Conservation (phyloP, 768 basidiomycete genomes). For the Russula lepida region DNA sequence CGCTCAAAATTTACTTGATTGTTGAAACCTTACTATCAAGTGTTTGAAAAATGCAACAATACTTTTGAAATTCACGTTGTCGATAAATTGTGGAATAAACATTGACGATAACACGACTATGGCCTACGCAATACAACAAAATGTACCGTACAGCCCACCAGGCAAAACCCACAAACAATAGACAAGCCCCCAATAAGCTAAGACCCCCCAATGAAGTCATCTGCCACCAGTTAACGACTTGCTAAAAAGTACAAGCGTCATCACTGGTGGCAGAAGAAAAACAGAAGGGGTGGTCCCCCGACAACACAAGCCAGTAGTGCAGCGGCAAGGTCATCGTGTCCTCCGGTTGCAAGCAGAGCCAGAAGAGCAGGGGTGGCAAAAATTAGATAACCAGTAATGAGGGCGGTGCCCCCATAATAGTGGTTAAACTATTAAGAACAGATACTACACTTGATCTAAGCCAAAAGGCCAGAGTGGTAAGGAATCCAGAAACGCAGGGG, state of each 20-base stretch:
- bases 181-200: not conserved
- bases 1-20: too few species aligned
- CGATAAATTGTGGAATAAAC: too few species aligned
- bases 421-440: conserved; percentile 79
- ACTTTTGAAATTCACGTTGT: too few species aligned
- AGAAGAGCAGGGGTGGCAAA: conserved; percentile 24
- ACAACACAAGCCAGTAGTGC: conserved; percentile 20
- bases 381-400: conserved; percentile 29
- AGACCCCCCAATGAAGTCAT: not conserved
- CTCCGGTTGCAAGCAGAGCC: conserved; percentile 21
- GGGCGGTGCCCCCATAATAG: conserved; percentile 29
- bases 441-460: conserved; percentile 98
- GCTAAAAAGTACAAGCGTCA: not conserved
- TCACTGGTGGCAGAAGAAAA: not conserved
- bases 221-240: not conserved
- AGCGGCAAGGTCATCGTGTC: conserved; percentile 20
- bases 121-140: too few species aligned
- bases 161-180: too few species aligned
- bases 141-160: too few species aligned
- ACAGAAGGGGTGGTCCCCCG: conserved; percentile 6
- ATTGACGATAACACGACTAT: too few species aligned
- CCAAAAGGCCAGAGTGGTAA: conserved; percentile 92
- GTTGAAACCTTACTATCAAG: too few species aligned
- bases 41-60: too few species aligned
- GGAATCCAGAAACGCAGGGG: conserved; percentile 1